These are phyloP conservation scores for Wilcoxina mikolae DNA, from an alignment of 495 filamentous ascomycete species.

Conservation along the genomic window DNA sequence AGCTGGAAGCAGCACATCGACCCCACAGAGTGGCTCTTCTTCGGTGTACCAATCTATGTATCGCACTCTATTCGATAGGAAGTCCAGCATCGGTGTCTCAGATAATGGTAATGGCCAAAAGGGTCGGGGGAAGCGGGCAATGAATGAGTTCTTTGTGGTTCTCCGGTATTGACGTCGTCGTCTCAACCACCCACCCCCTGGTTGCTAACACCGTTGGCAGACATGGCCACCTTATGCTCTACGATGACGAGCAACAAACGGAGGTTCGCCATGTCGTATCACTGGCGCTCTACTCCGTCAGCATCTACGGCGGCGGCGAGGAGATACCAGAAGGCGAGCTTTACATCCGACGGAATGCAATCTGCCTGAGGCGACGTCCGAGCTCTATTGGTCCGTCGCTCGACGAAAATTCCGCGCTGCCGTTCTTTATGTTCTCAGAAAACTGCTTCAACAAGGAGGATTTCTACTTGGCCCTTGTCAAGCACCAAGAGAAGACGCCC, in stretches of 20 bases:
- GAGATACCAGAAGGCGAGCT: slow-evolving; percentile 80
- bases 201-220: slow-evolving; percentile 34
- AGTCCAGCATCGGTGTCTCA: slow-evolving; percentile 35
- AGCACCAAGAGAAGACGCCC: slow-evolving; percentile 59
- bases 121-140: slow-evolving; percentile 50
- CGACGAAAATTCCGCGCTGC: slow-evolving; percentile 42
- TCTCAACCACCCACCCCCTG: neutral
- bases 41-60: slow-evolving; percentile 98
- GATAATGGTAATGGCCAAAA: slow-evolving; percentile 32
- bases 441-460: slow-evolving; percentile 93
- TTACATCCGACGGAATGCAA: slow-evolving; percentile 89
- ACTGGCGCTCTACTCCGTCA: slow-evolving; percentile 70
- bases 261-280: slow-evolving; percentile 94
- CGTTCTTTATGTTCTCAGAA: slow-evolving; percentile 87
- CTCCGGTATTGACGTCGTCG: too few relatives aligned
- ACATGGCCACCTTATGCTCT: slow-evolving; percentile 93
- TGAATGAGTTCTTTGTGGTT: slow-evolving; percentile 91
- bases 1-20: slow-evolving; percentile 42
- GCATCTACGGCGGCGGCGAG: slow-evolving; percentile 68
- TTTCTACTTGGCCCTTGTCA: slow-evolving; percentile 85
- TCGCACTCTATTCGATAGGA: slow-evolving; percentile 83
- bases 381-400: slow-evolving; percentile 43
- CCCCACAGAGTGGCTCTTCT: slow-evolving; percentile 32
- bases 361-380: slow-evolving; percentile 62
- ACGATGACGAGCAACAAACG: slow-evolving; percentile 76